Base-by-base conservation (phyloP, 495 filamentous ascomycete species). In the Elasticomyces elasticus region DNA sequence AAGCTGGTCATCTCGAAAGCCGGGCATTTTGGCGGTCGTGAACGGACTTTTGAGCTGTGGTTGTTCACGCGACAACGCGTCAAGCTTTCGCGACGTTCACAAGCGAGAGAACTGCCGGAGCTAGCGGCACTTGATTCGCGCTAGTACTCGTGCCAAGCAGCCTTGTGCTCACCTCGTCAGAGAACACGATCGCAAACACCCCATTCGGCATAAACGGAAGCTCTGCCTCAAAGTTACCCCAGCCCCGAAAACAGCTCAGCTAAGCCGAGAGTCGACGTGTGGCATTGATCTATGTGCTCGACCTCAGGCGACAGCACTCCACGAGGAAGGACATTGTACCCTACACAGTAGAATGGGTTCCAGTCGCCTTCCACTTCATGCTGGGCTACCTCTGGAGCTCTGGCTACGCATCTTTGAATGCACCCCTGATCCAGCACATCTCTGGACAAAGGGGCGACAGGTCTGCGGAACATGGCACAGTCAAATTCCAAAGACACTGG, bases 1-100 rank as follows among this genome's bases (percentile, higher is more conserved):
- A 52, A 87, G 76, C 64, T 86, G 82, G 65, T 87, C 84, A 77
- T 87, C 84, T 66, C 84, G 83, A 65, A 87, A 87, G 47, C 80
- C 77, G 51, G 84, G 80, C 84, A 87, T 87, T 13, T 53, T 19
- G 42, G 24, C 42, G 35, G 42, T 45, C 19, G 2, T 15, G 20
- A 12, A 23, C 19, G 42, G 11, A 3, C 20, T 3, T 4, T 45
- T 23, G 25, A 45, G 42, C 24, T 10, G 19, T 45, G 42, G 13
- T 19, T 45, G 42, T 45, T 23, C 20, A 45, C 42, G 5, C 6
- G 42, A 23, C 11, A 23, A 45, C 42, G 42, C 42, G 42, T 23
- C 42, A 45, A 45, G 42, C 42, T 45, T 45, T 15, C 42, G 24
- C 19, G 24, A 45, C 3, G 19, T 23, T 12, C 42, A 45, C 42